Percentiles rank a stretch among this genome's conserved stretches.
These are phyloP conservation scores for Silene uniflora DNA, from an alignment of 148 eudicot species.

Conservation along the genomic window DNA sequence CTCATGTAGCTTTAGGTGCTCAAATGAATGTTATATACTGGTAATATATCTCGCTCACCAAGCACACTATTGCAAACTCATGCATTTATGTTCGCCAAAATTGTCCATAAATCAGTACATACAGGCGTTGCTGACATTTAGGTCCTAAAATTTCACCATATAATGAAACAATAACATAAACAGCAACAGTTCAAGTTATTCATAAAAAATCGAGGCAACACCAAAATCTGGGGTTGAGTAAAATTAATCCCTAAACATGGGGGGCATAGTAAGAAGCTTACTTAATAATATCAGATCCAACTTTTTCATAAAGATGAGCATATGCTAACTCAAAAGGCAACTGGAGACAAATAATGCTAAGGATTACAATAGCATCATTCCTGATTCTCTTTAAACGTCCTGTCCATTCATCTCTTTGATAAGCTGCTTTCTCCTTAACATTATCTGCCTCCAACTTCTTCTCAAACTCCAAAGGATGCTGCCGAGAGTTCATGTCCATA, in stretches of 20 bases:
- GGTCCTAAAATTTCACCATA: background rate
- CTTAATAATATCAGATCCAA: conserved; percentile 58
- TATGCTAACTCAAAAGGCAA: conserved; percentile 90
- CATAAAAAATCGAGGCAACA: background rate
- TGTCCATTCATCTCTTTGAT: conserved; percentile 83
- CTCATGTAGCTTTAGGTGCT: no score
- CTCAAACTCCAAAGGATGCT: conserved; percentile 42
- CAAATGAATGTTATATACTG: no score
- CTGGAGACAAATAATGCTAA: conserved; percentile 88
- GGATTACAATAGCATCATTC: conserved; percentile 67
- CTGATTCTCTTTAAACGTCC: conserved; percentile 74
- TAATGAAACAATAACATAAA: background rate
- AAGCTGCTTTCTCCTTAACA: conserved; percentile 48
- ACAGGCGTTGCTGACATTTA: no score
- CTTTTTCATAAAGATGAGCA: conserved; percentile 85
- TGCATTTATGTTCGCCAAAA: no score
- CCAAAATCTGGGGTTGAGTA: background rate
- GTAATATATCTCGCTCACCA: no score
- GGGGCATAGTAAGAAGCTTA: conserved; percentile 29
- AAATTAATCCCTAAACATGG: background rate
- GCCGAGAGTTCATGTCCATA: conserved; percentile 43
- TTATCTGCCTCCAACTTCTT: conserved; percentile 52
- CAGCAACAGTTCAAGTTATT: background rate
- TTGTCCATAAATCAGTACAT: no score
- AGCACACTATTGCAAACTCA: no score